phyloP scores from a whole-genome alignment of 805 yeast species.

The Helenozyma baotianmanensis region DNA sequence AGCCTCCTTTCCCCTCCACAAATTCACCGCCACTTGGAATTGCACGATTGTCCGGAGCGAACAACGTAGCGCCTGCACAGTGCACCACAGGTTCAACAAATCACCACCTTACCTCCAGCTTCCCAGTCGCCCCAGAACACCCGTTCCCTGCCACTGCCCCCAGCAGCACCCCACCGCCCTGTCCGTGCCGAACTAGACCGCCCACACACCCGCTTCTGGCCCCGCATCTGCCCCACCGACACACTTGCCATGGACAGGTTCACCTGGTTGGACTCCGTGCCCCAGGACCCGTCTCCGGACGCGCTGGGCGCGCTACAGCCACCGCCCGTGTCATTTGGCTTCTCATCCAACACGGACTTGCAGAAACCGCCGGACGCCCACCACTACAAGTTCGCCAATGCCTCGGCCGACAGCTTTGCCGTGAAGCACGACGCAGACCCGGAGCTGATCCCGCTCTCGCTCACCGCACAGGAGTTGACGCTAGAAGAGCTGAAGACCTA shows the following conservation, averaged over 20 bases:
- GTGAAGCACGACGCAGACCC: slow-evolving; percentile 27
- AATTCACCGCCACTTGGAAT: too few relatives aligned
- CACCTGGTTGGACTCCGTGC: slow-evolving; percentile 6
- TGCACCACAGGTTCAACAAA: too few relatives aligned
- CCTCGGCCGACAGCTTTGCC: slow-evolving; percentile 14
- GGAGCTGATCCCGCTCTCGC: slow-evolving; percentile 52
- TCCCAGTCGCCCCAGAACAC: background rate
- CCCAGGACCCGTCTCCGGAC: slow-evolving; percentile 2
- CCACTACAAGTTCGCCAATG: slow-evolving; percentile 5
- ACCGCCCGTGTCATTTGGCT: slow-evolving; percentile 13
- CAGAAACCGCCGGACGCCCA: slow-evolving; percentile 1
- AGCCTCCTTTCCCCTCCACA: too few relatives aligned
- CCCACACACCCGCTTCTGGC: too few relatives aligned
- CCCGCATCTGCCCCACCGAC: too few relatives aligned
- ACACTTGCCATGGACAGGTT: background rate
- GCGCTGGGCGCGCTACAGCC: slow-evolving; percentile 8
- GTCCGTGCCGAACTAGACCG: too few relatives aligned
- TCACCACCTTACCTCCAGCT: background rate
- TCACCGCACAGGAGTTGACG: slow-evolving; percentile 65
- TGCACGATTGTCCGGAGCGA: too few relatives aligned
- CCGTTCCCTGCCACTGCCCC: background rate
- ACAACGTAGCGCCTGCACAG: too few relatives aligned
- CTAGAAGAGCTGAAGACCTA: slow-evolving; percentile 79
- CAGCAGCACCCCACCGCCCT: too few relatives aligned
- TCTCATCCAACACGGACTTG: slow-evolving; percentile 1